Conservation (phyloP, 257 asterid genomes). For the Henckelia pumila region DNA sequence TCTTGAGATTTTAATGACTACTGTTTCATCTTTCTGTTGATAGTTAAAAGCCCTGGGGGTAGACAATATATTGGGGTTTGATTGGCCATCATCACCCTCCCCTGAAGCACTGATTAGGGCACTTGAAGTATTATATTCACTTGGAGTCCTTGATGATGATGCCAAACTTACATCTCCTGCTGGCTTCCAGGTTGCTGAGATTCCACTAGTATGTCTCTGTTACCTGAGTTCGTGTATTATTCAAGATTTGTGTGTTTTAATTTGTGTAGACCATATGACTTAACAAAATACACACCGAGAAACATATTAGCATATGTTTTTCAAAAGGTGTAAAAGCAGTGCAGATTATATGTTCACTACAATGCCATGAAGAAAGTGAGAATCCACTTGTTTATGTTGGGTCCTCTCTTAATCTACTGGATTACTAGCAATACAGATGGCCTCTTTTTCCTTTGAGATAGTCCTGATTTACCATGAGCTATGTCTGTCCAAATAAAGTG, state of each 20-base stretch:
- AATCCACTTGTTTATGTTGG: too few species aligned
- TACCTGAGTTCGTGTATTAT: slow-evolving; percentile 3
- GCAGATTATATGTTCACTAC: too few species aligned
- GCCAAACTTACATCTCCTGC: slow-evolving; percentile 89
- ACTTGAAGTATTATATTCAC: slow-evolving; percentile 88
- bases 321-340: too few species aligned
- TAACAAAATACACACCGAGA: neutral
- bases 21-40: slow-evolving; percentile 24
- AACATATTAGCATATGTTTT: too few species aligned
- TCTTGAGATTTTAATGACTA: too few species aligned
- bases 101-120: slow-evolving; percentile 97
- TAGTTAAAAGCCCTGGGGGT: slow-evolving; percentile 92
- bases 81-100: slow-evolving; percentile 96
- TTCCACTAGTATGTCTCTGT: slow-evolving; percentile 66
- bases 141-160: slow-evolving; percentile 86
- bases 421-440: too few species aligned
- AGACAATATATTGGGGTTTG: slow-evolving; percentile 91
- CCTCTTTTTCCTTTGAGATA: too few species aligned
- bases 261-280: neutral
- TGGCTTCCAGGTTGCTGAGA: slow-evolving; percentile 96
- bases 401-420: too few species aligned
- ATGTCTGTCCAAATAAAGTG: too few species aligned
- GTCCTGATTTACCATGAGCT: too few species aligned
- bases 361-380: too few species aligned
- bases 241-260: slow-evolving; percentile 14